These are phyloP conservation scores for Phytophthora sojae DNA, from an alignment of 352 stramenopile genomes.

Conservation along the genomic window DNA sequence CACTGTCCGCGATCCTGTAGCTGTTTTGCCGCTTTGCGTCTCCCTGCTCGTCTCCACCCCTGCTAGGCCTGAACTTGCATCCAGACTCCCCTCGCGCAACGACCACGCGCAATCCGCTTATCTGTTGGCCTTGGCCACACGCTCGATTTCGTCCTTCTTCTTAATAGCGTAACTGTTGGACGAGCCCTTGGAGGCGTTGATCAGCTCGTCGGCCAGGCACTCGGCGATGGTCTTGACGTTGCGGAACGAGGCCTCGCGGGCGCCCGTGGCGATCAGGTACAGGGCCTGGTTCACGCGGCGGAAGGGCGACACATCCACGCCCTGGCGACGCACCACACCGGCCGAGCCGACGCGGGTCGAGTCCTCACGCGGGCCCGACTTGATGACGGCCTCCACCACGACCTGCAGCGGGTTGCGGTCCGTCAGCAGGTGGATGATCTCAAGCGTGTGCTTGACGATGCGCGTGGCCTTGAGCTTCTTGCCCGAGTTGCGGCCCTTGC, in stretches of 20 bases:
- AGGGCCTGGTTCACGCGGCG: conserved; percentile 99
- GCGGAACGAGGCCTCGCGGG: conserved; percentile 98
- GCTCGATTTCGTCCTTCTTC: conserved; percentile 99
- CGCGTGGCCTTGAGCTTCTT: conserved; percentile 99
- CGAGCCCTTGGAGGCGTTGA: conserved; percentile 99
- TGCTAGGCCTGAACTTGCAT: conserved; percentile 7
- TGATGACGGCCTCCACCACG: conserved; percentile 92
- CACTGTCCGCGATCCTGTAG: conserved; percentile 9
- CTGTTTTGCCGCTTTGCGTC: not conserved
- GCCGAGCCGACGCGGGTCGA: conserved; percentile 99
- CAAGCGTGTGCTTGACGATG: conserved; percentile 99
- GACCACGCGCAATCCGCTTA: conserved; percentile 81
- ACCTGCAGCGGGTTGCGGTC: conserved; percentile 99
- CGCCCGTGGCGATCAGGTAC: conserved; percentile 98
- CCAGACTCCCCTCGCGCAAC: conserved; percentile 14
- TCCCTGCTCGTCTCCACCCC: not conserved
- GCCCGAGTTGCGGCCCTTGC: conserved; percentile 98
- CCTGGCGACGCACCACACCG: conserved; percentile 99
- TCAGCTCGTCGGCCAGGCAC: conserved; percentile 99
- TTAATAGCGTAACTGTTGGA: conserved; percentile 99
- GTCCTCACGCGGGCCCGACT: conserved; percentile 98
- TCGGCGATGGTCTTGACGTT: conserved; percentile 99
- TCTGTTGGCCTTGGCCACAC: conserved; percentile 99
- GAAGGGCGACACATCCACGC: conserved; percentile 99
- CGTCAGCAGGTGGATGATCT: conserved; percentile 99